Evolutionary conservation across 768 basidiomycete species (phyloP), one percentile per base, ranked within the genome.

Genomic region (Amanita inopinata): DNA sequence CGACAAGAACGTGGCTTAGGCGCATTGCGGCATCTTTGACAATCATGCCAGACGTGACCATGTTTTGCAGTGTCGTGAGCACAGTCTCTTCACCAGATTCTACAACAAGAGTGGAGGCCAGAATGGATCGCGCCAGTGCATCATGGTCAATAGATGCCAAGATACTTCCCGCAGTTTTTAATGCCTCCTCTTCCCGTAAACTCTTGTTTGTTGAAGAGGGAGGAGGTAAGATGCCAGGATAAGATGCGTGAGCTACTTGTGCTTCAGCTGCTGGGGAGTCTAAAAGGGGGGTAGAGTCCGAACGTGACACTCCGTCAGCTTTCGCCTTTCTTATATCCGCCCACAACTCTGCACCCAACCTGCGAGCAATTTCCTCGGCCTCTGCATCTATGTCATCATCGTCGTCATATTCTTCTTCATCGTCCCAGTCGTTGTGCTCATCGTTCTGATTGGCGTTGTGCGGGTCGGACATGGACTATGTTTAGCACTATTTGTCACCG

Each of bases 301-400:
- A n/a, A n/a, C n/a, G n/a, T 18, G 55, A 56, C 12, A 59, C 56
- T 7, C 54, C 61, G 30, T 58, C 70, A 3, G 71, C 72, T 47
- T 71, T 76, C 4, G 71, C 80, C 54, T 75, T 80, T 53, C 62
- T 76, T 37, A 87, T 80, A 51, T 84, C 82, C 2, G 83, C 85
- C 75, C 78, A 80, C 4, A 88, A 66, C 46, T 88, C 77, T 49
- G 82, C 82, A n/a, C 80, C 78, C 22, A 89, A 61, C 19, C 79
- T 66, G 34, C 80, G 71, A 3, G 82, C 82, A 51, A 84, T 83
- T 51, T 80, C 83, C 49, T 80, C 74, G 2, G 83, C 83, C 45
- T 84, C 78, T 3, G 80, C 81, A 18, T 79, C 75, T 17, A 74
- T 71, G 52, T 74, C 73, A 18, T 74, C 73, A 27, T 79, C 76